Evolutionary conservation across 2,329 filamentous ascomycete genomes (phyloP).

Genomic region (Colletotrichum spaethianum): DNA sequence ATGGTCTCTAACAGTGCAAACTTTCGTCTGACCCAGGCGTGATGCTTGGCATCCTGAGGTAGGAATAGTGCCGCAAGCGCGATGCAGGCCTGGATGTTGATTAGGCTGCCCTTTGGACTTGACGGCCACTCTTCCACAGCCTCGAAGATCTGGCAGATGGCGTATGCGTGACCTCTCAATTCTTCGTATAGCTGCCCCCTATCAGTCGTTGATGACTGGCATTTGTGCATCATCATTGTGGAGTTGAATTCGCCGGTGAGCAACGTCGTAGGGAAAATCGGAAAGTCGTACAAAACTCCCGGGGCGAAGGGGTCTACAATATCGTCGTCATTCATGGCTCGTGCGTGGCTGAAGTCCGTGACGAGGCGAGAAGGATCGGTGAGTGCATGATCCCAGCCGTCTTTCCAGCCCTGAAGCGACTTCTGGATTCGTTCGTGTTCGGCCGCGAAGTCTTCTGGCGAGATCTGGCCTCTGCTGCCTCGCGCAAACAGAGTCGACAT

Average conservation of each 20-base stretch:
- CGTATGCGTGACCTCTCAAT: constrained; percentile 74
- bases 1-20: constrained; percentile 83
- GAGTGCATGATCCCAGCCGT: constrained; percentile 72
- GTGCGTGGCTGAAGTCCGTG: constrained; percentile 71
- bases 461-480: constrained; percentile 74
- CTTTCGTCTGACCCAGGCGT: constrained; percentile 84
- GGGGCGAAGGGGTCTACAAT: constrained; percentile 82
- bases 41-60: constrained; percentile 80
- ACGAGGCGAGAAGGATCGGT: constrained; percentile 74
- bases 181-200: constrained; percentile 66
- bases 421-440: constrained; percentile 71
- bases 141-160: constrained; percentile 84
- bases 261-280: constrained; percentile 82
- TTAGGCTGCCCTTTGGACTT: constrained; percentile 77
- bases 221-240: constrained; percentile 84
- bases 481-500: constrained; percentile 84
- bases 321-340: constrained; percentile 70
- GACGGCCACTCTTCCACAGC: constrained; percentile 80
- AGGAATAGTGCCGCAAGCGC: constrained; percentile 84
- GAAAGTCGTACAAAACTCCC: constrained; percentile 78
- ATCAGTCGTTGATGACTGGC: constrained; percentile 74
- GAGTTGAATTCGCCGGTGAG: constrained; percentile 83
- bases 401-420: constrained; percentile 64
- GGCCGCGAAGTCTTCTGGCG: constrained; percentile 72
- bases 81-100: constrained; percentile 82